phyloP scores from a whole-genome alignment of 164 flowering plant species.

The Sextonia rubra region DNA sequence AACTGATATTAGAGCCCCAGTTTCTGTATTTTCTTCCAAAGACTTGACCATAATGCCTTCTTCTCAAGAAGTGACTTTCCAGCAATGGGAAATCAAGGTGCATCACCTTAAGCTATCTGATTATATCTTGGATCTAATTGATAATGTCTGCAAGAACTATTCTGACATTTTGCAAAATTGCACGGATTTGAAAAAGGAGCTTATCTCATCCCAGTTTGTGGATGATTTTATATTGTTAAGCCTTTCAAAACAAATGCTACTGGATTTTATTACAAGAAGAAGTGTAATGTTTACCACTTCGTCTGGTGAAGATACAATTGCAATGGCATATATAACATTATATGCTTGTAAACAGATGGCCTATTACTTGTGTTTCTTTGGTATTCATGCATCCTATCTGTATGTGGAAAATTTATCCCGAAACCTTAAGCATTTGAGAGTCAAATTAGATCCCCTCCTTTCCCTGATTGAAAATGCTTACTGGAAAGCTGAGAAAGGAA shows the following conservation, averaged over 20 bases:
- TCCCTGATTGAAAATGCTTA: constrained; percentile 33
- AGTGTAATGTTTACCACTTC: constrained; percentile 3
- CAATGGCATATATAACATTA: constrained; percentile 28
- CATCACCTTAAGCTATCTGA: constrained; percentile 38
- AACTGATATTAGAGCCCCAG: constrained; percentile 15
- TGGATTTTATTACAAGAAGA: constrained; percentile 28
- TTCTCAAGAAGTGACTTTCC: constrained; percentile 15
- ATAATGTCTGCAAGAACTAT: constrained; percentile 33
- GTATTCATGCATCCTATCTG: constrained; percentile 37
- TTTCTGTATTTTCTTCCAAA: constrained; percentile 19
- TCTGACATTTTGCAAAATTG: constrained; percentile 30
- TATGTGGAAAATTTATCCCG: constrained; percentile 35
- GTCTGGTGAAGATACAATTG: constrained; percentile 20
- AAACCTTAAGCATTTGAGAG: constrained; percentile 27
- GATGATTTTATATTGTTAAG: constrained; percentile 25
- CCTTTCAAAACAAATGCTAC: constrained; percentile 32
- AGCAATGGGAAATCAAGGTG: constrained; percentile 26
- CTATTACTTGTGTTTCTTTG: constrained; percentile 50
- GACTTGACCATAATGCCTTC: constrained; percentile 12
- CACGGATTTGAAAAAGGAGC: constrained; percentile 20
- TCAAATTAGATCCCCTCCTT: constrained; percentile 31
- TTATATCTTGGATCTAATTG: constrained; percentile 28
- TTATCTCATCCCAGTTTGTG: constrained; percentile 11
- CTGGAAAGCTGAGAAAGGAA: constrained; percentile 26
- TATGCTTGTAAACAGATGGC: constrained; percentile 55